A percentile compares a stretch with the other conserved stretches of the same genome.
Evolutionary conservation across 2,329 filamentous ascomycete species (phyloP).

Genomic region (Bimuria novae-zelandiae): DNA sequence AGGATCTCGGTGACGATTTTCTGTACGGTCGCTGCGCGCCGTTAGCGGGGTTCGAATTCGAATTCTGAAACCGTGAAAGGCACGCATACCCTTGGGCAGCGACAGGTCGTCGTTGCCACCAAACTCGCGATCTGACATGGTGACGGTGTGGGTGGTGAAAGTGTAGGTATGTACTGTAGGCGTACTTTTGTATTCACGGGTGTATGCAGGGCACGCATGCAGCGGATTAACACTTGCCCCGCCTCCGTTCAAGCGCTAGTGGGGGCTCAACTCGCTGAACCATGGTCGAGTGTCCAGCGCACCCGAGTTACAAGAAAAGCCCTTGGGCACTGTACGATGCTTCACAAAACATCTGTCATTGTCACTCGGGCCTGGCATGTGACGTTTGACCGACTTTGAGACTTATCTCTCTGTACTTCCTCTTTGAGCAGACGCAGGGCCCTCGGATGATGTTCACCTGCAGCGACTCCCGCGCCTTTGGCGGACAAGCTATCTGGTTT

Average conservation of each 20-base stretch:
- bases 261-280: not conserved
- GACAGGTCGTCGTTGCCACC: conserved; percentile 50
- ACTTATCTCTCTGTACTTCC: not conserved
- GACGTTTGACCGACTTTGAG: not conserved
- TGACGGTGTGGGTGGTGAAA: conserved; percentile 20
- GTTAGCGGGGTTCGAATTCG: conserved; percentile 17
- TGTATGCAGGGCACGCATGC: not conserved
- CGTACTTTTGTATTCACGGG: too few relatives aligned
- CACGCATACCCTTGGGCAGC: conserved; percentile 45
- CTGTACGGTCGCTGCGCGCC: conserved; percentile 64
- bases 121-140: conserved; percentile 51
- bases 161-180: too few relatives aligned
- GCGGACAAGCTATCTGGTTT: not conserved
- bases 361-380: not conserved
- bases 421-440: not conserved
- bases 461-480: not conserved
- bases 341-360: not conserved
- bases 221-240: not conserved
- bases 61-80: not conserved
- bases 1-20: conserved; percentile 95
- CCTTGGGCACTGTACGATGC: not conserved
- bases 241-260: conserved; percentile 3
- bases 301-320: not conserved
- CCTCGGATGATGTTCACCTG: conserved; percentile 5
- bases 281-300: not conserved